Conservation (phyloP, 1,284 basidiomycete species). For the Cutaneotrichosporon dermatis region DNA sequence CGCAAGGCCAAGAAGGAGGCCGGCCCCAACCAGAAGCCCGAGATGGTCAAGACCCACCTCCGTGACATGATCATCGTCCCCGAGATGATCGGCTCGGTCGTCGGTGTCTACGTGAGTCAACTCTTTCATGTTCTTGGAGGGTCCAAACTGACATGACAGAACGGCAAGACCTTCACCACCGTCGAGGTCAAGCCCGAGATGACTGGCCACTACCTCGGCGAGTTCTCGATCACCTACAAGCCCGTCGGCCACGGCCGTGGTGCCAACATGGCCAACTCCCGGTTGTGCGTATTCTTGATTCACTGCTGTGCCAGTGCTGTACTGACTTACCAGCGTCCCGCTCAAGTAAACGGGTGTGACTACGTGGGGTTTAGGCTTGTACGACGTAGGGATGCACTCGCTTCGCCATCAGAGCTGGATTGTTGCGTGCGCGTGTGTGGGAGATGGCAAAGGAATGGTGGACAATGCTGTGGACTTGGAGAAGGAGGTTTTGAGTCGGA, state of each 20-base stretch:
- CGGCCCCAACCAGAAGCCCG: slow-evolving; percentile 95
- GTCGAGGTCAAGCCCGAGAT: slow-evolving; percentile 99
- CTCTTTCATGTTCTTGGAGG: background rate
- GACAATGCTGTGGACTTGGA: too few species aligned
- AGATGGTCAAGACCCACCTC: slow-evolving; percentile 97
- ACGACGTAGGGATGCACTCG: slow-evolving; percentile 30
- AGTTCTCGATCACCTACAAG: slow-evolving; percentile 88
- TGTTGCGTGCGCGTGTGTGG: background rate
- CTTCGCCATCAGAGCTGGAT: slow-evolving; percentile 6
- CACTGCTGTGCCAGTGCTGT: slow-evolving; percentile 23
- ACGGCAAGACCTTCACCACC: slow-evolving; percentile 79
- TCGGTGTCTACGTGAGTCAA: slow-evolving; percentile 75
- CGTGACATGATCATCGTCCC: slow-evolving; percentile 99
- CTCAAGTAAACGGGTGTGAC: slow-evolving; percentile 53
- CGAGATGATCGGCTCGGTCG: slow-evolving; percentile 97
- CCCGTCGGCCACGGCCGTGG: slow-evolving; percentile 99
- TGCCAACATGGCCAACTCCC: slow-evolving; percentile 61
- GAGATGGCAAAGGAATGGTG: too few species aligned
- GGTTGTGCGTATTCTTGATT: slow-evolving; percentile 52
- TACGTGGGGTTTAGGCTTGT: slow-evolving; percentile 17
- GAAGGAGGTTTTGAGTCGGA: too few species aligned
- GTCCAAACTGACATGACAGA: slow-evolving; percentile 23
- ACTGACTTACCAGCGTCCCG: slow-evolving; percentile 52
- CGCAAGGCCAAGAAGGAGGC: slow-evolving; percentile 99
- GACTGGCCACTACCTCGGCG: slow-evolving; percentile 98